Conservation (phyloP, 2,329 filamentous ascomycete genomes). For the Clonostachys solani region DNA sequence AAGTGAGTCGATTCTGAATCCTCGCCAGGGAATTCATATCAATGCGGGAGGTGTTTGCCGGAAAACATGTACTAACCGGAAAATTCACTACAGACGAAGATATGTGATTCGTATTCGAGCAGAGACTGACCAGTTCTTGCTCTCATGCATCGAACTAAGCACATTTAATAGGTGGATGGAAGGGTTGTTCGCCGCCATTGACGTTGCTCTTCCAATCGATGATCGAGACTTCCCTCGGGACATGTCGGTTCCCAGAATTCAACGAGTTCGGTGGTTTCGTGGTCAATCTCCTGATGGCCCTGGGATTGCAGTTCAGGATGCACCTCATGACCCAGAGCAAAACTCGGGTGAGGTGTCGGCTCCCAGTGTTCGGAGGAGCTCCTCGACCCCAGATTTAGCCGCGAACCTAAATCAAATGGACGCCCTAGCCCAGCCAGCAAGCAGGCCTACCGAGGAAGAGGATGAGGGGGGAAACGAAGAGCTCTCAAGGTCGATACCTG, state of each 20-base stretch:
- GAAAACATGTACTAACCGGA: neutral
- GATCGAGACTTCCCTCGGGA: slow-evolving; percentile 62
- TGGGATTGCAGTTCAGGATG: neutral
- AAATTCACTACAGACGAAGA: slow-evolving; percentile 34
- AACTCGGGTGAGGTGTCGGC: neutral
- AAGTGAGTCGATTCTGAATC: slow-evolving; percentile 43
- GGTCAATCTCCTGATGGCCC: slow-evolving; percentile 24
- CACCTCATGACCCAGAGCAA: neutral
- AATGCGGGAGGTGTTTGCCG: neutral
- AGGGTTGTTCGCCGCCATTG: slow-evolving; percentile 66
- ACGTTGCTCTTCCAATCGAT: slow-evolving; percentile 66
- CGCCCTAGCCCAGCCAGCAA: neutral
- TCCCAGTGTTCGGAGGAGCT: slow-evolving; percentile 2
- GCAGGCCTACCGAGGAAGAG: neutral
- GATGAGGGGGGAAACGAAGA: neutral
- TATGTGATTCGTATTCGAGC: slow-evolving; percentile 69
- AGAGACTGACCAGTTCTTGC: slow-evolving; percentile 70
- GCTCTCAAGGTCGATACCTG: neutral
- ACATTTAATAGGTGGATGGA: slow-evolving; percentile 68
- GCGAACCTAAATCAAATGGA: slow-evolving; percentile 1
- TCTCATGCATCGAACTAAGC: slow-evolving; percentile 61
- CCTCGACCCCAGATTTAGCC: slow-evolving; percentile 7
- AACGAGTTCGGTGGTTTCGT: slow-evolving; percentile 46
- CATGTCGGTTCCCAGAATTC: slow-evolving; percentile 55
- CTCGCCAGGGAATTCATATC: neutral